Evolutionary conservation across 2,329 filamentous ascomycete genomes (phyloP), one percentile per base, ranked within the genome.

Genomic region (Talaromyces albobiverticillius): DNA sequence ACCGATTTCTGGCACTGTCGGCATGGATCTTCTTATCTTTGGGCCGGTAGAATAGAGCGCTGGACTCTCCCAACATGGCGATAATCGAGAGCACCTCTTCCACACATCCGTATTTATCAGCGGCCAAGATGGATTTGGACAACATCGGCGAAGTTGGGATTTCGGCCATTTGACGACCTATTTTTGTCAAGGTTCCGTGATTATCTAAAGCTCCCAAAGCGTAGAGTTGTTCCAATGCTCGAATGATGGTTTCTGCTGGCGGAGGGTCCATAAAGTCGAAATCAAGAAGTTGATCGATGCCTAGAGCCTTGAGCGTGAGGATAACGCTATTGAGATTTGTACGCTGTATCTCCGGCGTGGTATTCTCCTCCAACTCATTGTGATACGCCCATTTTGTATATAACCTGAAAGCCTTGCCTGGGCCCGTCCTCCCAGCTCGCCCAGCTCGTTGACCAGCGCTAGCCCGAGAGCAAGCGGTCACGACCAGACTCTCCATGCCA

Each of bases 11-110:
- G 0, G 94, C 94, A 58, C 88, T 90, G 70, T 99, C 93, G 11
- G 94, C 94, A 65, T 96, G 90, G 25, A 96, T 87, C 70, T 96
- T 96, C 78, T 97, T 96, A 74, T 99, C 92, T 68, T 96, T 96
- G 18, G 94, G 92, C 0, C 91, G 82, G 80, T 95, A 95, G 78
- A 96, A 99, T 4, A 99, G 81, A 0, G 91, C 87, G 3, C 87
- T 90, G 1, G 89, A 85, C 73, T 97, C 94, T 57, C 88, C 85
- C 0, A 97, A 82, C 89, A 97, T 96, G 40, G 92, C 85, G n/a
- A 97, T 90, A 46, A 97, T 90, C 0, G 89, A 91, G 14, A 99
- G 77, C 0, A 97, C 85, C 72, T 99, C 94, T 56, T 95, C 90
- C 0, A 96, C 90, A 63, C 93, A 96, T n/a, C 89, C 89, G 61